These are phyloP conservation scores for Phytophthora litchii DNA, from an alignment of 352 stramenopile species.

Conservation along the genomic window DNA sequence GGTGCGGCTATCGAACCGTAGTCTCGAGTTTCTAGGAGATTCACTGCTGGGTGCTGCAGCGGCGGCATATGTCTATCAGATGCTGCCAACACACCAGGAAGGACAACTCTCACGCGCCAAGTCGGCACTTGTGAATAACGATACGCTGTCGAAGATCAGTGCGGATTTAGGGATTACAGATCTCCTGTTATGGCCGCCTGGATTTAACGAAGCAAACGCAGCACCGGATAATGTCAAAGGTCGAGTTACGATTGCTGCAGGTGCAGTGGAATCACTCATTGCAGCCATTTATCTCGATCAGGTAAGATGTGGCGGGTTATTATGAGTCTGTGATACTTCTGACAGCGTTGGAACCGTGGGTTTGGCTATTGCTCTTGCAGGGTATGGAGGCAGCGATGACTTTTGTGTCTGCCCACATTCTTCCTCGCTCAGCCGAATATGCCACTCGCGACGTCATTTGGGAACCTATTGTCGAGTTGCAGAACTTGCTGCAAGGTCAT, in stretches of 20 bases:
- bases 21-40: slow-evolving; percentile 84
- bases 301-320: slow-evolving; percentile 16
- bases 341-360: background rate
- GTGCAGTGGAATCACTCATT: slow-evolving; percentile 80
- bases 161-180: slow-evolving; percentile 59
- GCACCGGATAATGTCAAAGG: slow-evolving; percentile 51
- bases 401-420: slow-evolving; percentile 69
- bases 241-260: slow-evolving; percentile 72
- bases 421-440: slow-evolving; percentile 61
- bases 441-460: slow-evolving; percentile 57
- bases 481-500: slow-evolving; percentile 72
- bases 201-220: slow-evolving; percentile 43
- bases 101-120: slow-evolving; percentile 79
- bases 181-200: slow-evolving; percentile 63
- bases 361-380: slow-evolving; percentile 25
- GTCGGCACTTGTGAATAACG: slow-evolving; percentile 77
- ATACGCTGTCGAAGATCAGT: slow-evolving; percentile 69
- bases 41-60: slow-evolving; percentile 71
- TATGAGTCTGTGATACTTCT: slow-evolving; percentile 3
- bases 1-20: slow-evolving; percentile 79
- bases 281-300: slow-evolving; percentile 80
- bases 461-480: slow-evolving; percentile 67
- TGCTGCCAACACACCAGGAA: slow-evolving; percentile 69
- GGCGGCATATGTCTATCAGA: slow-evolving; percentile 76
- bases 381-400: slow-evolving; percentile 65